Percentiles rank a stretch among this genome's conserved stretches.
Evolutionary conservation across 208 protist species (phyloP).

Genomic region (Leishmania guyanensis): DNA sequence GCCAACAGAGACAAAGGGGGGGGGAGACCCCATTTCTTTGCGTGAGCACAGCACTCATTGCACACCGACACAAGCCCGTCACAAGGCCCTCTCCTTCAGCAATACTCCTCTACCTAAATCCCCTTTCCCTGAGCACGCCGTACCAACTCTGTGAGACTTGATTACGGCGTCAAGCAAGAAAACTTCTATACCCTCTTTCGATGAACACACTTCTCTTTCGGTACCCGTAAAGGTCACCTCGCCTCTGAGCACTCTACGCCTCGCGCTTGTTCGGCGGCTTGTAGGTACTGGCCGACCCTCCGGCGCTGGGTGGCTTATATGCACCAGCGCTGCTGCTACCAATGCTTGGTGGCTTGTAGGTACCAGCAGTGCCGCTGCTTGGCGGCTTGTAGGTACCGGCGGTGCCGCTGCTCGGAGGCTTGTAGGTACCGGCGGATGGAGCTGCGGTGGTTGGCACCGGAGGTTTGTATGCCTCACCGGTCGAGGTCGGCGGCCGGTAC

Average conservation of each 20-base stretch:
- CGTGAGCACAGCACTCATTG: background rate
- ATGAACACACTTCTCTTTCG: background rate
- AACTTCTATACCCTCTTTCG: too few relatives aligned
- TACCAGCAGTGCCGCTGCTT: conserved; percentile 18
- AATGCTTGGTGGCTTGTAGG: conserved; percentile 18
- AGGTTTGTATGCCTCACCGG: conserved; percentile 46
- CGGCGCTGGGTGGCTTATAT: conserved; percentile 5
- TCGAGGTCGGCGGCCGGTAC: conserved; percentile 16
- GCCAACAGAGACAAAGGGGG: background rate
- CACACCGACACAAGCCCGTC: background rate
- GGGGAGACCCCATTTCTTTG: background rate
- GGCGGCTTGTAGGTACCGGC: conserved; percentile 26
- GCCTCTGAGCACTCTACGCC: background rate
- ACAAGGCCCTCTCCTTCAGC: background rate
- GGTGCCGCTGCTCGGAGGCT: conserved; percentile 22
- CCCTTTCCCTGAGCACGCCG: background rate
- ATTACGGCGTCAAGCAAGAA: background rate
- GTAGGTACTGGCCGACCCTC: background rate
- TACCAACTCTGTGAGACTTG: background rate
- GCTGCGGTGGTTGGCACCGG: conserved; percentile 29
- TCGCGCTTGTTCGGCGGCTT: conserved; percentile 37
- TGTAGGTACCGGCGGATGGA: conserved; percentile 5
- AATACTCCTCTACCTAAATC: background rate
- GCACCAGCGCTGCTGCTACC: conserved; percentile 14
- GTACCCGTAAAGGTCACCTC: background rate